Conservation (phyloP, 768 basidiomycete species). For the Galerina sulciceps region DNA sequence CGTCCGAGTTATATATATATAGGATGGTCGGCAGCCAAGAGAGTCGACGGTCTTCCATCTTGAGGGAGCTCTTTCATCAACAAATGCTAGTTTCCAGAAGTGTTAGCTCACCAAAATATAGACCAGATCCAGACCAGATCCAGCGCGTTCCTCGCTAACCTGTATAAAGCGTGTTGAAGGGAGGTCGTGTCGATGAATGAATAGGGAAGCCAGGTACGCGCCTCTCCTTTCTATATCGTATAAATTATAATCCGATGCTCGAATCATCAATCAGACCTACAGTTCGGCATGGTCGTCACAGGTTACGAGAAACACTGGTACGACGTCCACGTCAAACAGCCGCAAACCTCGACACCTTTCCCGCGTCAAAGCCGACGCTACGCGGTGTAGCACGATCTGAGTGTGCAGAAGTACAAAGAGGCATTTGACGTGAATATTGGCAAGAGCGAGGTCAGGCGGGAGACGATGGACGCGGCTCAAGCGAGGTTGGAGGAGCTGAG, state of each 20-base stretch:
- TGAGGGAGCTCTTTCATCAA: no score
- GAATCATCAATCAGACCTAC: background rate
- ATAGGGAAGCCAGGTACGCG: slow-evolving; percentile 93
- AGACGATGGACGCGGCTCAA: slow-evolving; percentile 75
- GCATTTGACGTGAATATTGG: slow-evolving; percentile 95
- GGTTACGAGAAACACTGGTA: slow-evolving; percentile 94
- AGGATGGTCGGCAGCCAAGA: no score
- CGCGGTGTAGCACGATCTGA: slow-evolving; percentile 88
- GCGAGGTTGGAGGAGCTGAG: slow-evolving; percentile 69
- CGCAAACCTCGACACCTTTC: slow-evolving; percentile 76
- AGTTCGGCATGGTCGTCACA: slow-evolving; percentile 88
- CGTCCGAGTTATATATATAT: no score
- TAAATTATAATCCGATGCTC: no score
- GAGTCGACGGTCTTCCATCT: no score
- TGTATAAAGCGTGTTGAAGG: slow-evolving; percentile 94
- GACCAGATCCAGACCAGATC: no score
- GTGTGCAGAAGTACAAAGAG: slow-evolving; percentile 85
- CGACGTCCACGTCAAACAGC: slow-evolving; percentile 92
- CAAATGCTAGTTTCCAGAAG: no score
- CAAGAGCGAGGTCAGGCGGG: slow-evolving; percentile 80
- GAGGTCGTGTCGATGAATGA: slow-evolving; percentile 91
- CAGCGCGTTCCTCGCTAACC: slow-evolving; percentile 89
- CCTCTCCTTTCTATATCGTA: no score
- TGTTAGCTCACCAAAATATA: no score
- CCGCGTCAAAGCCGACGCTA: slow-evolving; percentile 78